A percentile compares a stretch with the other conserved stretches of the same genome.
Conservation (phyloP, 2,329 filamentous ascomycete genomes). For the Aotearoamyces nothofagi region DNA sequence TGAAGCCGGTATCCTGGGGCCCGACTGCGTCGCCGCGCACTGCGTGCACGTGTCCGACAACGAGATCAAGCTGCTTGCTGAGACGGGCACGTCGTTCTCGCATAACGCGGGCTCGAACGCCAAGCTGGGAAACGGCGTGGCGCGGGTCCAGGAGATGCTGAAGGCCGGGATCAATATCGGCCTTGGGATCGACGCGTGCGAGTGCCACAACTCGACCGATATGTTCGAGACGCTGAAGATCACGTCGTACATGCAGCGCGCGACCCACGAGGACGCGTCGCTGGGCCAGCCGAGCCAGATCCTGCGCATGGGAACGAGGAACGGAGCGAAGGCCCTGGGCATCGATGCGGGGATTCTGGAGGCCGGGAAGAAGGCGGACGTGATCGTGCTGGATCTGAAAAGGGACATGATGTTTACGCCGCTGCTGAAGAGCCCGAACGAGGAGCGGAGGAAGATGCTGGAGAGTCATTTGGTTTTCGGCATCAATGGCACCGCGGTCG, state of each 20-base stretch:
- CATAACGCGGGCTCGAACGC: slow-evolving; percentile 12
- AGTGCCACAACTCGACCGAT: slow-evolving; percentile 15
- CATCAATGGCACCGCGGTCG: slow-evolving; percentile 13
- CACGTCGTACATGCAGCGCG: slow-evolving; percentile 12
- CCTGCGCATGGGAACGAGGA: slow-evolving; percentile 12
- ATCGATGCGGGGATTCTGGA: slow-evolving; percentile 11
- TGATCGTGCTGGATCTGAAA: slow-evolving; percentile 14
- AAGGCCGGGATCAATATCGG: slow-evolving; percentile 12
- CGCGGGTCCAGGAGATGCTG: slow-evolving; percentile 9
- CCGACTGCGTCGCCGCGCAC: slow-evolving; percentile 12
- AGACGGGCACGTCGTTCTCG: slow-evolving; percentile 10
- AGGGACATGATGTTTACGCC: slow-evolving; percentile 16
- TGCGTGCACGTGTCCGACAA: slow-evolving; percentile 11
- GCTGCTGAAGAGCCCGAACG: slow-evolving; percentile 8
- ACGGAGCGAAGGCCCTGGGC: slow-evolving; percentile 11
- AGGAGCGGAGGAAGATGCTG: slow-evolving; percentile 7
- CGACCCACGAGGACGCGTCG: slow-evolving; percentile 7
- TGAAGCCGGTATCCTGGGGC: slow-evolving; percentile 10
- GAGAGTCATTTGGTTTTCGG: slow-evolving; percentile 15
- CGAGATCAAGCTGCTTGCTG: slow-evolving; percentile 9
- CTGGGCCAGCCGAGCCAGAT: slow-evolving; percentile 10
- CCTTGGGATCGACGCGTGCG: slow-evolving; percentile 13
- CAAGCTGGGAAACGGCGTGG: slow-evolving; percentile 13
- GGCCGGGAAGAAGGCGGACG: slow-evolving; percentile 12
- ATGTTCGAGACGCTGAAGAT: slow-evolving; percentile 17